Evolutionary conservation across 495 filamentous ascomycete genomes (phyloP).

Genomic region (Penicillium parvum): DNA sequence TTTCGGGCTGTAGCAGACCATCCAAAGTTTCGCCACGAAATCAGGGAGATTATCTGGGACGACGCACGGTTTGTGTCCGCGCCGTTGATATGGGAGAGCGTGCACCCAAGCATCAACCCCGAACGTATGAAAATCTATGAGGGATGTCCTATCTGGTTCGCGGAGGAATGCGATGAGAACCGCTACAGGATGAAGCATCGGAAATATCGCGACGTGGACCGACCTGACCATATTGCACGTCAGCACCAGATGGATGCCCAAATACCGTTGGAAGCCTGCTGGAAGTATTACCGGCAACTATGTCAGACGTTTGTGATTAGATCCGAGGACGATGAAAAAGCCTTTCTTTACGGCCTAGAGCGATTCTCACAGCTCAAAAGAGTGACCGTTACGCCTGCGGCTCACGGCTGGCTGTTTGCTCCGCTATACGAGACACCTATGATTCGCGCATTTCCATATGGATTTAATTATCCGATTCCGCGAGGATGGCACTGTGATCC

Average conservation of each 20-base stretch:
- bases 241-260: conserved; percentile 8
- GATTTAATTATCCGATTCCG: conserved; percentile 29
- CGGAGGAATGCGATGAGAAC: conserved; percentile 15
- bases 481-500: conserved; percentile 23
- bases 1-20: conserved; percentile 11
- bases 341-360: conserved; percentile 20
- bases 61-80: conserved; percentile 11
- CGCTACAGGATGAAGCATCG: conserved; percentile 4
- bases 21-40: conserved; percentile 7
- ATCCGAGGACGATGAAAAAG: conserved; percentile 15
- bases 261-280: conserved; percentile 12
- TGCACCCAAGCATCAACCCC: conserved; percentile 1
- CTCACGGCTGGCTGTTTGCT: conserved; percentile 23
- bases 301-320: conserved; percentile 15
- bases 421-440: conserved; percentile 32
- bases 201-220: conserved; percentile 9
- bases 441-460: conserved; percentile 27
- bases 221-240: conserved; percentile 13
- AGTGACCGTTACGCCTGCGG: conserved; percentile 27
- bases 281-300: conserved; percentile 19
- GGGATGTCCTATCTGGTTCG: conserved; percentile 20
- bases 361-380: conserved; percentile 22
- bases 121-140: conserved; percentile 9
- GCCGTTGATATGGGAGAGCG: conserved; percentile 3
- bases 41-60: conserved; percentile 16